Evolutionary conservation across 768 basidiomycete genomes (phyloP).

Genomic region (Mycena floridula): DNA sequence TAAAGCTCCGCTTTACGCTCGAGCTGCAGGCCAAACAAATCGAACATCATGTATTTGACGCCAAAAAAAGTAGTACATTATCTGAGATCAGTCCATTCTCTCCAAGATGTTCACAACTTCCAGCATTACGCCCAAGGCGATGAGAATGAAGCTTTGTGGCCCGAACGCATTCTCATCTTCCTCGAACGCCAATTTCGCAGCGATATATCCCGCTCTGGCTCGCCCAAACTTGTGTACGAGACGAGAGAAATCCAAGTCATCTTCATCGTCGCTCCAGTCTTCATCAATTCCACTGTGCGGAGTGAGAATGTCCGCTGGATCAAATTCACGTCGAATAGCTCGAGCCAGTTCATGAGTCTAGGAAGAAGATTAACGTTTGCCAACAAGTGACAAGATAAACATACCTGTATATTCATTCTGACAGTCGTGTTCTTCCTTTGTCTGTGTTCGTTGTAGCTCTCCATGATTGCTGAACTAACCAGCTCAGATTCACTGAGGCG

Average conservation of each 20-base stretch:
- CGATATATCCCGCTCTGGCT: constrained; percentile 4
- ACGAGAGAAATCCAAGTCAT: constrained; percentile 1
- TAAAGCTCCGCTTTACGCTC: too few relatives aligned
- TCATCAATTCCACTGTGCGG: constrained; percentile 1
- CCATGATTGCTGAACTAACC: constrained; percentile 1
- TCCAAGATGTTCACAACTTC: constrained; percentile 1
- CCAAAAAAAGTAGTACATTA: too few relatives aligned
- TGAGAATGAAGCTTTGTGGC: background rate
- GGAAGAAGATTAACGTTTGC: background rate
- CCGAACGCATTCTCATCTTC: background rate
- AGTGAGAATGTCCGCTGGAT: background rate
- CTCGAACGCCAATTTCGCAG: background rate
- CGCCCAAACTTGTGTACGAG: constrained; percentile 1
- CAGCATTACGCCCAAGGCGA: constrained; percentile 1
- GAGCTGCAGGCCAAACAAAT: too few relatives aligned
- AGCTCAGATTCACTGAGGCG: constrained; percentile 1
- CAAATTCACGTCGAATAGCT: constrained; percentile 1
- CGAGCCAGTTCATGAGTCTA: constrained; percentile 3
- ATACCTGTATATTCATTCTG: too few relatives aligned
- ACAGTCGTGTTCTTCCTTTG: too few relatives aligned
- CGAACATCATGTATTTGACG: too few relatives aligned
- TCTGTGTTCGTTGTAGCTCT: too few relatives aligned
- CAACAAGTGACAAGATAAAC: background rate
- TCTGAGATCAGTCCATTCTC: too few relatives aligned
- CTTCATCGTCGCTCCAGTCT: constrained; percentile 3